Base-by-base conservation (phyloP, 371 early-diverging fungal genomes). In the Parasitella parasitica region DNA sequence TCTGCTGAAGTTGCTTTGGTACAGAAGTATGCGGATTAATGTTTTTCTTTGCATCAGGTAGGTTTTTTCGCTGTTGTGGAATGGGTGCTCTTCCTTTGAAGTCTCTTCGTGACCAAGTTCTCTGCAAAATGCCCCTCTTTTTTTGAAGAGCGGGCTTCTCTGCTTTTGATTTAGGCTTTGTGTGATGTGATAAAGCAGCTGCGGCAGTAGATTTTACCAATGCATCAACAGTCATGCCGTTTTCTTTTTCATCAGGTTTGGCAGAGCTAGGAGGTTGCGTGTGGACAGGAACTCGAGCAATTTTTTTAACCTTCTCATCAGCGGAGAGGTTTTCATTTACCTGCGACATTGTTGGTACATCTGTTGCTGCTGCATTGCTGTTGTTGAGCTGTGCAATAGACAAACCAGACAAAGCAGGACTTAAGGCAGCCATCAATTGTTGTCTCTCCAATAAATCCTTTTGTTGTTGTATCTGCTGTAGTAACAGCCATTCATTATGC, bases 381-480 rank as follows among this genome's bases (percentile, higher is more conserved):
- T 15, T 13, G 6, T 35, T 30, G 16, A 5, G 36, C 15, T 49
- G 24, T 3, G 11, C 2, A 3, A 22, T n/a, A 13, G 26, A 5
- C 26, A 7, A 1, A 9, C 43, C 22, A 20, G 43, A 0, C 9
- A 43, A 11, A 9, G 43, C 4, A 11, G 43, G 22, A 9, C 43
- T 26, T 8, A 54, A 24, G 3, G 57, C 43, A 34, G 57, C 32
- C 22, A 43, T 34, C 15, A 32, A 15, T 15, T 51, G 60, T 11
- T 54, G 62, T 15, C 37, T 54, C 38, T 54, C 46, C 11, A 61
- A 15, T 13, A 61, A 15, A 24, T 54, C 20, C 15, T 54, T 43
- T 16, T 61, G 62, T 22, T 61, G 49, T 36, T 61, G 46, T 18
- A 61, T 30, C 22, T 61, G 62, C 20, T 61, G 36, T 1, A 54